These are phyloP conservation scores for Cyberlindnera subsufficiens DNA, from an alignment of 805 yeast species.

Conservation along the genomic window DNA sequence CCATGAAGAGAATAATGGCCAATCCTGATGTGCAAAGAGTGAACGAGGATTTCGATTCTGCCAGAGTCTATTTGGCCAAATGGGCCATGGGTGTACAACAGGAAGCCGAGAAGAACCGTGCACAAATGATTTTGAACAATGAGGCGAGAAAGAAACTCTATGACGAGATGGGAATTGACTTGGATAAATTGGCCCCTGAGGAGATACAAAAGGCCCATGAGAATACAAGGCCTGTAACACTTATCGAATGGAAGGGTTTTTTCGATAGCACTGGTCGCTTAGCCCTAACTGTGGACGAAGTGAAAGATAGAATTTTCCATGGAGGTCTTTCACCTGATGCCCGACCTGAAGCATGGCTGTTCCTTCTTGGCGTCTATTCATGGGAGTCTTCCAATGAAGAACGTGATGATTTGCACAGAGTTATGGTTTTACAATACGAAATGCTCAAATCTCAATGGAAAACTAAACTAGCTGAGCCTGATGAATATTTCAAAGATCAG, in stretches of 20 bases:
- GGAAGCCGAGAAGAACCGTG: constrained; percentile 64
- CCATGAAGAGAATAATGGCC: constrained; percentile 30
- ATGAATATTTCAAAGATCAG: constrained; percentile 85
- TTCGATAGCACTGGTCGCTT: constrained; percentile 79
- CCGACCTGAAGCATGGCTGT: constrained; percentile 79
- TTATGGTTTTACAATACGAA: constrained; percentile 55
- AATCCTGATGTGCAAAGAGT: constrained; percentile 78
- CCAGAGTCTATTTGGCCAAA: constrained; percentile 85
- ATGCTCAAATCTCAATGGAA: constrained; percentile 69
- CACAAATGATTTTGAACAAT: constrained; percentile 50
- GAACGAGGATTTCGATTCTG: constrained; percentile 89
- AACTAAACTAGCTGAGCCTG: constrained; percentile 40
- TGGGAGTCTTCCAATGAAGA: constrained; percentile 81
- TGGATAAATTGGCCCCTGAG: constrained; percentile 46
- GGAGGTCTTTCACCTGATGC: constrained; percentile 66
- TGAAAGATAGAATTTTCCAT: constrained; percentile 80
- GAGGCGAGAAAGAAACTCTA: constrained; percentile 48
- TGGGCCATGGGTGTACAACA: constrained; percentile 96
- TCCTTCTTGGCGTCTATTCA: constrained; percentile 74
- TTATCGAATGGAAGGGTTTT: constrained; percentile 76
- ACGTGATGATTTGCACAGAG: constrained; percentile 49
- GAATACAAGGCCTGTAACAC: constrained; percentile 59
- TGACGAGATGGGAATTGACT: constrained; percentile 56
- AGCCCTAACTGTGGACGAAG: constrained; percentile 64
- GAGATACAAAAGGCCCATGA: constrained; percentile 54